A percentile compares a stretch with the other conserved stretches of the same genome.
These are phyloP conservation scores for Cordyceps pruinosa DNA, from an alignment of 2,329 filamentous ascomycete genomes.

Conservation along the genomic window DNA sequence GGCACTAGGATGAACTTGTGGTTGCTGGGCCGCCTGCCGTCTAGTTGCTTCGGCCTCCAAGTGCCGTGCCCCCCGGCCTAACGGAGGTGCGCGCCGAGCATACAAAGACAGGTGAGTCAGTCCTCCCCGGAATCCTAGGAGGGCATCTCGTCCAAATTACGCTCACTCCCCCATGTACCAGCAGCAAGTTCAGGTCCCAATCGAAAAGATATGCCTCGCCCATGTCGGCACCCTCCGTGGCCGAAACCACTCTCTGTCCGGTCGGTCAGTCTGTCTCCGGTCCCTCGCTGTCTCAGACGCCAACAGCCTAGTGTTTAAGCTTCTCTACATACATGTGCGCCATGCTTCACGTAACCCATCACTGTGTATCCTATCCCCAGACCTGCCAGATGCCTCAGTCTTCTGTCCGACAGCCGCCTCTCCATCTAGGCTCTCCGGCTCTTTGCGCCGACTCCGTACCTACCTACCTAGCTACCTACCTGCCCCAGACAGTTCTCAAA, in stretches of 20 bases:
- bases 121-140: no score
- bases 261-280: background rate
- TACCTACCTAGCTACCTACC: no score
- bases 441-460: no score
- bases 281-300: background rate
- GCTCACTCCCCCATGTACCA: background rate
- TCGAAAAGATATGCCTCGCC: background rate
- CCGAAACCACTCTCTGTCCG: background rate
- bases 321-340: background rate
- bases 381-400: background rate
- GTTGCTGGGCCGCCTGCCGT: conserved; percentile 1
- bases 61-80: conserved; percentile 5
- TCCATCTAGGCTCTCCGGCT: background rate
- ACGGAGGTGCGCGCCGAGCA: background rate
- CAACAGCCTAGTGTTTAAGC: conserved; percentile 4
- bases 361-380: background rate
- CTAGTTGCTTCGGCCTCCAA: background rate
- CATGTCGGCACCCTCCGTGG: background rate
- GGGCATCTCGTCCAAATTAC: background rate
- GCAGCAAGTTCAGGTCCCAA: background rate
- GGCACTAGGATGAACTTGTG: background rate
- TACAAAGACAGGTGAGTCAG: background rate
- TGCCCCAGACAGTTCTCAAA: background rate
- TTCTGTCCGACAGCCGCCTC: background rate
- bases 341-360: background rate